Evolutionary conservation across 2,329 filamentous ascomycete genomes (phyloP).

Genomic region (Capronia americana): DNA sequence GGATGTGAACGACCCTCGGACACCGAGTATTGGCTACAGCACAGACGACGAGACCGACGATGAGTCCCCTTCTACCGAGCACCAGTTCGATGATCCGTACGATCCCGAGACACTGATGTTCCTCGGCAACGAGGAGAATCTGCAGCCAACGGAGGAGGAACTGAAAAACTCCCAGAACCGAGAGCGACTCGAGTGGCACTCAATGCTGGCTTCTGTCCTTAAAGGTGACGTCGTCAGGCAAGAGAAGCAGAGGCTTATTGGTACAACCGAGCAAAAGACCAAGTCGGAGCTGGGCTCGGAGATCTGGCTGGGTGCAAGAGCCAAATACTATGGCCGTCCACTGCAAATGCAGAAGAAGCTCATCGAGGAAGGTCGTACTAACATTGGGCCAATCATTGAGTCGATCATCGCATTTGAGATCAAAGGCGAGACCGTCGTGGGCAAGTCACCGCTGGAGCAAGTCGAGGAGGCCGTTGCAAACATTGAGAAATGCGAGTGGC

Average conservation of each 20-base stretch:
- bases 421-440: slow-evolving; percentile 88
- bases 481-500: slow-evolving; percentile 84
- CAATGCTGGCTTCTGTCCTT: slow-evolving; percentile 93
- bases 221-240: slow-evolving; percentile 97
- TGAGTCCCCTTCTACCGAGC: slow-evolving; percentile 84
- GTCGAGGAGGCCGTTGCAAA: slow-evolving; percentile 87
- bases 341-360: slow-evolving; percentile 84
- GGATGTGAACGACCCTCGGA: slow-evolving; percentile 70
- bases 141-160: slow-evolving; percentile 88
- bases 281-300: slow-evolving; percentile 71
- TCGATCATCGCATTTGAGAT: slow-evolving; percentile 93
- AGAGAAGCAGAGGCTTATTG: slow-evolving; percentile 94
- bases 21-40: slow-evolving; percentile 70
- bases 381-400: slow-evolving; percentile 77
- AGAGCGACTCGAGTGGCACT: slow-evolving; percentile 95
- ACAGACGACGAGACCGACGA: slow-evolving; percentile 69
- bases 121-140: slow-evolving; percentile 80
- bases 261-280: slow-evolving; percentile 75
- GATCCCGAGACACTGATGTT: slow-evolving; percentile 94
- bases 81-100: slow-evolving; percentile 82
- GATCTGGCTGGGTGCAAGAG: slow-evolving; percentile 86
- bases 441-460: slow-evolving; percentile 85
- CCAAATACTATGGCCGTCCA: slow-evolving; percentile 82
- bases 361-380: slow-evolving; percentile 80
- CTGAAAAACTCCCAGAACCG: slow-evolving; percentile 84